Base-by-base conservation (phyloP, 805 yeast species). In the Debaryomyces prosopidis region DNA sequence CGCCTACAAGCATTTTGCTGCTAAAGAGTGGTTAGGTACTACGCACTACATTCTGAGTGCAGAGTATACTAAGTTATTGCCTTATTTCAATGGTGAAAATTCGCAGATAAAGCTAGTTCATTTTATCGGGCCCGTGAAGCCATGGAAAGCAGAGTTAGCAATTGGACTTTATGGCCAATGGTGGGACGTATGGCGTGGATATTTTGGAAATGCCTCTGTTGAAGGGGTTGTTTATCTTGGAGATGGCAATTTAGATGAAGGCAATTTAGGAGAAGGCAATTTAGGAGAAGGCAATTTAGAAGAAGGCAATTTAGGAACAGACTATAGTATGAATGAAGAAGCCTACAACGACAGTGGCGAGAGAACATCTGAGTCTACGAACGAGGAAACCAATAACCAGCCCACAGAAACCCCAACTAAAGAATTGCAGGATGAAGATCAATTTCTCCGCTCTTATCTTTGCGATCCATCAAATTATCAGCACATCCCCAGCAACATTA, bases 41-140 rank as follows among this genome's bases (percentile, higher is more conserved):
- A 3, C 8, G 4, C 6, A 23, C 11, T 12, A 17, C 11, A 38
- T 43, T 43, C 46, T 39, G 49, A 31, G 18, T 14, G 9, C 4
- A 10, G 62, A 64, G 45, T 50, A 49, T 11, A 39, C 52, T 11
- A 49, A 65, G 15, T 68, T 66, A 1, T 33, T 50, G 15, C 42
- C 38, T 4, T 53, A 51, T 47, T 45, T 51, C 19, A 46, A 48
- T 12, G 49, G 44, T 30, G 39, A 42, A 7, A 43, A 52, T 10
- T 51, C 63, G 7, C 60, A 62, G 45, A 72, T 80, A 36, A 81
- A 79, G 39, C 62, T 82, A 36, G 66, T 84, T 7, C 94, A 87
- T 60, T 87, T 78, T 55, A 85, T 87, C 50, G 92, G 92, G 0
- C 66, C 76, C 3, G 53, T 56, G 11, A 84, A 84, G 54, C 88